A percentile compares a stretch with the other conserved stretches of the same genome.
phyloP scores from a whole-genome alignment of 139 green algal genomes.

The Pseudopediastrum boryanum region DNA sequence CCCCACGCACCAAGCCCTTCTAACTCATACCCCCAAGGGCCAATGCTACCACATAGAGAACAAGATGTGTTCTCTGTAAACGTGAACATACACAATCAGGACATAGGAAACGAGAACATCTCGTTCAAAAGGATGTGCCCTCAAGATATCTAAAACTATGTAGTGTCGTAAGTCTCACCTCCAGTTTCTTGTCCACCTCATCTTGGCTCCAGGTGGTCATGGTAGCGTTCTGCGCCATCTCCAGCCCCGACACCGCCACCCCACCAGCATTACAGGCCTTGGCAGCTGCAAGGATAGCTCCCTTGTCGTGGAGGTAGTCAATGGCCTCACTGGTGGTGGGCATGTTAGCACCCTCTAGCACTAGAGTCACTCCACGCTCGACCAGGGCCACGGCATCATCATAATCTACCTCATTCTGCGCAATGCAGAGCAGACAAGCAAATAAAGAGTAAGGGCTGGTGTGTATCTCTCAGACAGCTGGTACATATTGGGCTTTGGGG shows the following conservation, averaged over 20 bases:
- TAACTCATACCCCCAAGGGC: too few relatives aligned
- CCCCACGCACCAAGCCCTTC: too few relatives aligned
- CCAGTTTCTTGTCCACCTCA: constrained; percentile 76
- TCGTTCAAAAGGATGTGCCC: too few relatives aligned
- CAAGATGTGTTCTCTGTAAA: too few relatives aligned
- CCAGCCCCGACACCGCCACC: constrained; percentile 81
- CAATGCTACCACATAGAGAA: too few relatives aligned
- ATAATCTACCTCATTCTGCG: constrained; percentile 64
- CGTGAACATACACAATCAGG: too few relatives aligned
- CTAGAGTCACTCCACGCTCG: constrained; percentile 60
- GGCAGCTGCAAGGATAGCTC: constrained; percentile 63
- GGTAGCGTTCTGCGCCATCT: constrained; percentile 87
- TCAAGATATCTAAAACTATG: too few relatives aligned
- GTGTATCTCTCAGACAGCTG: background rate
- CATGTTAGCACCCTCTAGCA: constrained; percentile 91
- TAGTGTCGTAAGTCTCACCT: too few relatives aligned
- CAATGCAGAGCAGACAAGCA: too few relatives aligned
- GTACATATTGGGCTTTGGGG: too few relatives aligned
- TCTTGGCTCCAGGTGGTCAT: constrained; percentile 65
- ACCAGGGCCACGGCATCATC: constrained; percentile 69
- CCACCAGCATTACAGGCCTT: constrained; percentile 75
- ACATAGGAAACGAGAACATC: too few relatives aligned
- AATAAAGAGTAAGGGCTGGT: background rate
- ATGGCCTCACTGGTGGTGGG: constrained; percentile 72
- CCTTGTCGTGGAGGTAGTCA: constrained; percentile 54